Evolutionary conservation across 2,329 filamentous ascomycete species (phyloP), one percentile per base, ranked within the genome.

Genomic region (Aspergillus caelatus): DNA sequence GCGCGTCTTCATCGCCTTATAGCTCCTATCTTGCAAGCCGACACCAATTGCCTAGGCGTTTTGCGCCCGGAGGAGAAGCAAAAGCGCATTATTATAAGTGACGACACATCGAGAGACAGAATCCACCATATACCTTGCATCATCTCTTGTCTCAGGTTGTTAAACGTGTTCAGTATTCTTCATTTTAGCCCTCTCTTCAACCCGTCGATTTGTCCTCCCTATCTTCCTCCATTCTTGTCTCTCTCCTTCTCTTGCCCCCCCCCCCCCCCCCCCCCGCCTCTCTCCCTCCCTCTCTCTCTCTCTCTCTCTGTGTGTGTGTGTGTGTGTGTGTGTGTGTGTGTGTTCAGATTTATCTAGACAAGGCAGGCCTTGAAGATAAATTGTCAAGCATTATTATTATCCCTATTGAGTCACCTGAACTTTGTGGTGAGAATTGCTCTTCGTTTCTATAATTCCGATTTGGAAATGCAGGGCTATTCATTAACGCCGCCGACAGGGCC

Each of bases 401-500:
- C n/a, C 32, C n/a, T 55, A 30, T 26, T 16, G 23, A 26, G n/a
- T 23, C 26, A 16, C 32, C 11, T 28, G n/a, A n/a, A 83, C 84
- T 70, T 84, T 88, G 73, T 86, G 85, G 75, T 82, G 90, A 68
- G 79, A 91, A 75, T 88, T 88, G 41, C 89, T 91, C 75, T 89
- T 83, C 75, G 83, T 85, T 53, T 86, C 88, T 60, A 50, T 53
- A 28, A 45, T 60, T 41, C 48, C n/a, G 41, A 54, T 45, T 8
- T 52, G 36, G 58, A 57, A 61, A 89, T 93, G 87, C 89, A 89
- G 77, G 88, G 86, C 72, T 94, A 93, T 79, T 87, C 89, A 52
- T 94, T 94, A 80, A 88, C 89, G 77, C 89, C 91, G 70, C 85
- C 81, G 71, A 86, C 81, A 74, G 80, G 84, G 74, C 84, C 87